phyloP scores from a whole-genome alignment of 495 filamentous ascomycete genomes.

The Rhypophila decipiens region DNA sequence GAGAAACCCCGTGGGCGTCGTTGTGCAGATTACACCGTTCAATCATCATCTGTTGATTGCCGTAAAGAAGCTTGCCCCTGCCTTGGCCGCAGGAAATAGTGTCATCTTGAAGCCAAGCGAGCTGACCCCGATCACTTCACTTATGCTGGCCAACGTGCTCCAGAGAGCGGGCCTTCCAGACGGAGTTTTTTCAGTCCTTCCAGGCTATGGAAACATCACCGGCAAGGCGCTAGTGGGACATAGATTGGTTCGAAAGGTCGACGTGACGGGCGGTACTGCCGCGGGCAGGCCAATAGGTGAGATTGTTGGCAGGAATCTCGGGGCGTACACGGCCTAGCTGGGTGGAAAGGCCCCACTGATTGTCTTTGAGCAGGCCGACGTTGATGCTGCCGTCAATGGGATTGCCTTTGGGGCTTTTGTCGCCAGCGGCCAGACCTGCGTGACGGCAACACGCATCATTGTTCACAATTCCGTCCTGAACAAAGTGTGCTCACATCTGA shows the following conservation, averaged over 20 bases:
- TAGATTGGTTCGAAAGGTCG: slow-evolving; percentile 51
- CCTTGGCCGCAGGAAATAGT: slow-evolving; percentile 56
- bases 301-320: slow-evolving; percentile 45
- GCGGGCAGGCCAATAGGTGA: slow-evolving; percentile 42
- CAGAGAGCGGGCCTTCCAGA: slow-evolving; percentile 49
- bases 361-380: slow-evolving; percentile 45
- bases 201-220: slow-evolving; percentile 46
- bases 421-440: slow-evolving; percentile 57
- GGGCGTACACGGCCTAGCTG: slow-evolving; percentile 51
- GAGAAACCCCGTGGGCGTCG: slow-evolving; percentile 55
- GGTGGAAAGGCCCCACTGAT: slow-evolving; percentile 57
- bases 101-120: slow-evolving; percentile 59
- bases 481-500: slow-evolving; percentile 28
- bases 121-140: slow-evolving; percentile 51
- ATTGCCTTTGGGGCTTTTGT: slow-evolving; percentile 54
- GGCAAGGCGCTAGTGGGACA: slow-evolving; percentile 50
- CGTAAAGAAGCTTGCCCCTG: slow-evolving; percentile 57
- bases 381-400: slow-evolving; percentile 49
- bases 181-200: slow-evolving; percentile 52
- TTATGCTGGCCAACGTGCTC: slow-evolving; percentile 46
- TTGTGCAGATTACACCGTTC: slow-evolving; percentile 59
- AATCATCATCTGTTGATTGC: slow-evolving; percentile 60
- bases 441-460: slow-evolving; percentile 54
- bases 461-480: slow-evolving; percentile 44
- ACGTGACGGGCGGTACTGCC: slow-evolving; percentile 51